Percentiles rank a stretch among this genome's conserved stretches.
Conservation (phyloP, 176 grass and related monocot genomes). For the Musa itinerans region DNA sequence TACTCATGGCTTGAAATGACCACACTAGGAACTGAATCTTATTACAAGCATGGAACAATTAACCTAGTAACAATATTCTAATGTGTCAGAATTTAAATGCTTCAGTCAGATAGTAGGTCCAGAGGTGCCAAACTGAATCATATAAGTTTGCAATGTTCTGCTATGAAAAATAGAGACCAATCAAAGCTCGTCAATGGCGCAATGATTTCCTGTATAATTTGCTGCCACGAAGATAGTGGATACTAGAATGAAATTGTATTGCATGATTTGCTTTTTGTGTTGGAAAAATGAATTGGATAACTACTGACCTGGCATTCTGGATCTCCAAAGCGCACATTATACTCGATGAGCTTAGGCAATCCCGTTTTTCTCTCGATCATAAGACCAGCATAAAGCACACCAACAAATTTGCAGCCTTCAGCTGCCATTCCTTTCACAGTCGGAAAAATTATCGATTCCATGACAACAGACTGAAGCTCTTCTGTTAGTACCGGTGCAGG, state of each 20-base stretch:
- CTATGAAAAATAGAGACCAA: neutral
- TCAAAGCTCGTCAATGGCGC: neutral
- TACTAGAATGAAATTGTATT: no score
- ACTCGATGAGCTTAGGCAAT: conserved; percentile 86
- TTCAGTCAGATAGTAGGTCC: no score
- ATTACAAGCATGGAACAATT: no score
- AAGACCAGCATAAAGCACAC: conserved; percentile 76
- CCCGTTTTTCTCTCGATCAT: conserved; percentile 85
- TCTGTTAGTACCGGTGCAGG: conserved; percentile 71
- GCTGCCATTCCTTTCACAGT: conserved; percentile 84
- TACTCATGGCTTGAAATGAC: neutral
- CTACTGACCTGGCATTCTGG: conserved; percentile 90
- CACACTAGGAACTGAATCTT: no score
- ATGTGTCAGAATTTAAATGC: no score
- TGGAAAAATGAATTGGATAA: neutral
- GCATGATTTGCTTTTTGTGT: no score
- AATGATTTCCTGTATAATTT: conserved; percentile 5
- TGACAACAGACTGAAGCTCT: conserved; percentile 52
- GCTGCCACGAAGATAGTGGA: no score
- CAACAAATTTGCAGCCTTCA: conserved; percentile 83
- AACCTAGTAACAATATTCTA: no score
- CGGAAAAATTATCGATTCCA: conserved; percentile 77
- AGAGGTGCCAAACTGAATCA: no score
- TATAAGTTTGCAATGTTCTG: no score
- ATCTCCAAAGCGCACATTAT: conserved; percentile 87